Evolutionary conservation across 495 filamentous ascomycete species (phyloP).

Genomic region (Neurospora cerealis): DNA sequence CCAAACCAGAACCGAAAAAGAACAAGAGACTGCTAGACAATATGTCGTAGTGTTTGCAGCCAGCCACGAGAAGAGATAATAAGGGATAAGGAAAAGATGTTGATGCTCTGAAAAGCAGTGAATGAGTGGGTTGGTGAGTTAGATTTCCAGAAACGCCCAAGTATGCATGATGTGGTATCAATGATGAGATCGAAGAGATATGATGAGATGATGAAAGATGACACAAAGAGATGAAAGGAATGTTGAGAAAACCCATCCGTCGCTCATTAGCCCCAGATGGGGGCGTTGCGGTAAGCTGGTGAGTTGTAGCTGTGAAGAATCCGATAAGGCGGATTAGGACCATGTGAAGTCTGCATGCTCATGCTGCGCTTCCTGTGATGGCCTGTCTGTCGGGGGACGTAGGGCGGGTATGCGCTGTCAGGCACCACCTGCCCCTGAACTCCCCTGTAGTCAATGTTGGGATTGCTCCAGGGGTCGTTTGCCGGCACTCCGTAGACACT

Average conservation of each 20-base stretch:
- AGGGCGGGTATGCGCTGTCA: constrained; percentile 18
- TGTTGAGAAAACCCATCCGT: neutral
- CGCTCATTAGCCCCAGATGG: constrained; percentile 33
- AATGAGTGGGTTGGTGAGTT: neutral
- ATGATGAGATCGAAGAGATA: neutral
- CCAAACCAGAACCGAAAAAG: neutral
- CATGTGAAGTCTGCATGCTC: constrained; percentile 10
- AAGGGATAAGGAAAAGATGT: neutral
- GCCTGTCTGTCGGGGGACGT: constrained; percentile 17
- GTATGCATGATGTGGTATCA: neutral
- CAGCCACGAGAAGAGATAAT: neutral
- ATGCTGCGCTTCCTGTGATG: constrained; percentile 32
- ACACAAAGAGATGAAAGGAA: constrained; percentile 3
- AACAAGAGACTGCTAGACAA: neutral
- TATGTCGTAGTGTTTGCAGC: neutral
- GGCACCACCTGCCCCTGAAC: constrained; percentile 18
- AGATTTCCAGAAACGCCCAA: neutral
- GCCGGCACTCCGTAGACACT: constrained; percentile 23
- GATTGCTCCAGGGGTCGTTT: constrained; percentile 22
- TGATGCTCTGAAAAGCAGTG: neutral
- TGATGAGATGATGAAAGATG: neutral
- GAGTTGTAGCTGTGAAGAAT: constrained; percentile 41
- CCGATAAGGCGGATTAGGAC: constrained; percentile 25
- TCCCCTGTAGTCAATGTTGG: constrained; percentile 16
- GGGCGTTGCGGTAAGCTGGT: constrained; percentile 34